Conservation (phyloP, 2,329 filamentous ascomycete species). For the Cladosporium sp. region DNA sequence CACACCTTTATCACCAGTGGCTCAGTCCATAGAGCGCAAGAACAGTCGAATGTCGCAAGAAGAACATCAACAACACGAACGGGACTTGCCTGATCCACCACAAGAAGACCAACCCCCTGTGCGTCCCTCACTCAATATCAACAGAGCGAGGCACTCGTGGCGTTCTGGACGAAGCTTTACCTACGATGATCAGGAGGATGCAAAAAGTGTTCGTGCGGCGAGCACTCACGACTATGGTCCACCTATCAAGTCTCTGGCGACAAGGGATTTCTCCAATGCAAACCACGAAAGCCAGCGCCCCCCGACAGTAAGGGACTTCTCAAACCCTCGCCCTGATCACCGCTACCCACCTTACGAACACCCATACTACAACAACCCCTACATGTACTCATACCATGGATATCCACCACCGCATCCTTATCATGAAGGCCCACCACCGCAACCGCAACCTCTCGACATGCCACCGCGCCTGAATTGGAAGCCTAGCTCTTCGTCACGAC, state of each 20-base stretch:
- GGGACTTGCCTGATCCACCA: neutral
- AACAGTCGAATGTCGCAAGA: neutral
- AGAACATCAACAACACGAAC: neutral
- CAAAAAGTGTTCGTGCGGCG: slow-evolving; percentile 26
- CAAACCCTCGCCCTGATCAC: neutral
- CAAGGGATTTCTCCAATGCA: slow-evolving; percentile 31
- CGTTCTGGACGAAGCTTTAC: slow-evolving; percentile 26
- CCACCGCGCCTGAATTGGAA: slow-evolving; percentile 23
- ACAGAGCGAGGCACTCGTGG: slow-evolving; percentile 11
- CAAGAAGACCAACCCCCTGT: slow-evolving; percentile 6
- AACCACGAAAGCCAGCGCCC: slow-evolving; percentile 30
- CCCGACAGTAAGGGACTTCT: slow-evolving; percentile 16
- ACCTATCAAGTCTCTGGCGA: slow-evolving; percentile 23
- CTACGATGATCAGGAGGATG: slow-evolving; percentile 29
- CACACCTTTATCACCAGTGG: slow-evolving; percentile 1
- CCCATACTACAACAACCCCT: slow-evolving; percentile 32
- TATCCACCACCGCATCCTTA: slow-evolving; percentile 18
- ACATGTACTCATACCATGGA: slow-evolving; percentile 31
- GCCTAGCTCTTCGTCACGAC: slow-evolving; percentile 10
- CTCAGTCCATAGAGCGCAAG: slow-evolving; percentile 14
- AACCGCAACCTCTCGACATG: slow-evolving; percentile 23
- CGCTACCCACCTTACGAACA: slow-evolving; percentile 27
- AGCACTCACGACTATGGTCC: slow-evolving; percentile 31
- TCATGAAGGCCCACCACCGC: neutral
- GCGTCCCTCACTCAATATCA: slow-evolving; percentile 3